These are phyloP conservation scores for Claviceps sp. DNA, from an alignment of 2,329 filamentous ascomycete species.

Conservation along the genomic window DNA sequence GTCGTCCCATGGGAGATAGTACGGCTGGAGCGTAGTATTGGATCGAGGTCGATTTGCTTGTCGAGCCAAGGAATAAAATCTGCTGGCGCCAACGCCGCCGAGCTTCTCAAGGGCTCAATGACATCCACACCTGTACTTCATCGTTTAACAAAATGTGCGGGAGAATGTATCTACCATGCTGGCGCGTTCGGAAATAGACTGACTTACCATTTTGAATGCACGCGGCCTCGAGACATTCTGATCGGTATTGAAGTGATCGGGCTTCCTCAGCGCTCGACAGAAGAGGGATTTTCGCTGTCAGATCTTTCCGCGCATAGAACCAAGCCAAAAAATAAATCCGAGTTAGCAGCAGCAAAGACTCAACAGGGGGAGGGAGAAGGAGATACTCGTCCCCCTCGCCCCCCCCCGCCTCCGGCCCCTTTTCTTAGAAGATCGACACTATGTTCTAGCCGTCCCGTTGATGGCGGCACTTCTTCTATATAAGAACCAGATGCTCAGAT, in stretches of 20 bases:
- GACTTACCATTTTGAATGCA: constrained; percentile 27
- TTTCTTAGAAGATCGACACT: neutral
- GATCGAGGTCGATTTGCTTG: constrained; percentile 35
- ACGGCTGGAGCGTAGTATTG: constrained; percentile 23
- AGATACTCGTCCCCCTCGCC: neutral
- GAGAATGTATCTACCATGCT: neutral
- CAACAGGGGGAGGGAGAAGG: neutral
- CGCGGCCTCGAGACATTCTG: constrained; percentile 42
- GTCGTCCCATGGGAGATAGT: constrained; percentile 2
- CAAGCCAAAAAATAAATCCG: neutral
- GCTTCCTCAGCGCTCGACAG: constrained; percentile 45
- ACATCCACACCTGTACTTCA: constrained; percentile 18
- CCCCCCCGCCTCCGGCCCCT: neutral
- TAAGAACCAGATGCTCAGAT: constrained; percentile 1
- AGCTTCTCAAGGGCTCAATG: constrained; percentile 16
- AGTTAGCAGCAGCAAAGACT: constrained; percentile 2
- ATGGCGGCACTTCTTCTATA: neutral
- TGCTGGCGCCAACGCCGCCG: constrained; percentile 23
- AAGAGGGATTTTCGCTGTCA: constrained; percentile 23
- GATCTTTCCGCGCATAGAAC: constrained; percentile 10
- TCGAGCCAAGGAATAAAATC: constrained; percentile 40
- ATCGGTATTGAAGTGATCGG: constrained; percentile 41
- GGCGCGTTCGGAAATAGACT: constrained; percentile 2
- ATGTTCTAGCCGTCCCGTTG: neutral
- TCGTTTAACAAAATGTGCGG: neutral